phyloP scores from a whole-genome alignment of 257 asterid species.

The Solanum sejunctum region DNA sequence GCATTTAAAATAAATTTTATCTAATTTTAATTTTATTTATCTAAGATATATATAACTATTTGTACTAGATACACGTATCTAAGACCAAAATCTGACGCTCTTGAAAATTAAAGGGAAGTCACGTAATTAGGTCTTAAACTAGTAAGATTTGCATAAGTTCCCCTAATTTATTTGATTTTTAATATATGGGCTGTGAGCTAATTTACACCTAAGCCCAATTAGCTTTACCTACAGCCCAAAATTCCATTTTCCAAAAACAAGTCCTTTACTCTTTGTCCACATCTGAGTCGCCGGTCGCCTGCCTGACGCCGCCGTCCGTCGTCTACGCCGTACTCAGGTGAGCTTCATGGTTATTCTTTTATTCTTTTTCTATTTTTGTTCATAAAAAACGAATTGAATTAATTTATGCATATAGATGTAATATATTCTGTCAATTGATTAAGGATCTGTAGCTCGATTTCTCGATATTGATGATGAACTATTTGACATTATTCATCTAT shows the following conservation, averaged over 20 bases:
- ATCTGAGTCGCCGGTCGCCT: neutral
- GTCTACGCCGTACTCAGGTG: neutral
- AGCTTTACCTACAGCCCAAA: neutral
- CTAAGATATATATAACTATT: too few species aligned
- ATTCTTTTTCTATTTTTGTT: fast-evolving
- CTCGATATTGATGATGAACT: neutral
- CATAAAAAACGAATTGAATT: neutral
- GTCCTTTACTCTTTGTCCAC: neutral
- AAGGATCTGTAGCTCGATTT: neutral
- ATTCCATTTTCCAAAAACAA: neutral
- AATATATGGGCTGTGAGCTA: constrained; percentile 52
- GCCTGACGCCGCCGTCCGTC: neutral
- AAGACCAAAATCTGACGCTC: too few species aligned
- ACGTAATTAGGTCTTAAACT: too few species aligned
- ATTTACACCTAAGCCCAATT: neutral
- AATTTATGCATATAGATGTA: neutral
- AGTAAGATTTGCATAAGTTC: too few species aligned
- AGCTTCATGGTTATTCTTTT: neutral
- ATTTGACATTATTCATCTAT: too few species aligned
- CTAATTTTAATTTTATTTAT: too few species aligned
- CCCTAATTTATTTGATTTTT: neutral
- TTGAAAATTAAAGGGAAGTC: too few species aligned
- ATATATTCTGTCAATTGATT: neutral
- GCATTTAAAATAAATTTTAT: too few species aligned
- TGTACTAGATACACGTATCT: too few species aligned